Evolutionary conservation across 164 flowering plant genomes (phyloP), one percentile per base, ranked within the genome.

Genomic region (Stephania yunnanensis): DNA sequence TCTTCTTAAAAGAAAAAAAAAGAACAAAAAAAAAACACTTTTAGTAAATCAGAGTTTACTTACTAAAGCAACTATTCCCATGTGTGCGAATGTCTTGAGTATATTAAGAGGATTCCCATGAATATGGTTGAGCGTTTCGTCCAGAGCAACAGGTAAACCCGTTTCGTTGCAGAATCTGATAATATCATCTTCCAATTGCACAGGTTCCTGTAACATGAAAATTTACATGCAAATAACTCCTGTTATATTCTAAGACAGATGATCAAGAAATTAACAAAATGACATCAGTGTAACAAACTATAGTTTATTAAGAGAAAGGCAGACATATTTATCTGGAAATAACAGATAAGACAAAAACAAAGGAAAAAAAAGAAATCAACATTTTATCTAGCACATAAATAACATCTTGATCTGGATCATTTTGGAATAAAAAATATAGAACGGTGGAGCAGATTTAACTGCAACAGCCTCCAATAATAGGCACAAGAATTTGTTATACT

Each of bases 81-180:
- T 78, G 74, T 95, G 98, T 66, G 71, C 44, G 81, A 85, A 92
- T 79, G 87, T 87, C 46, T 70, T 75, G 74, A 95, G 95, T 73
- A 67, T 78, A 71, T 82, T 64, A n/a, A 89, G 82, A 74, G 84
- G 87, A 85, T 86, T 81, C 75, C 80, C 91, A 76, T 77, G 81
- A 71, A 88, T 81, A 70, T 73, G 74, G 74, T 87, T 91, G 67
- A 95, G 82, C 67, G 96, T 91, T 86, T 95, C 99, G 81, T 95
- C 99, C 72, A 95, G 83, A 36, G 99, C 98, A 7, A 88, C 97
- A 76, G 96, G 92, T 76, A 95, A 74, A 75, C 92, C 92, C 75
- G 90, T 91, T 81, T 93, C 95, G 80, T 91, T 92, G 82, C 92
- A 90, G 82, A 90, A 95, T 80, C 73, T 93, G 17, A 92, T 69